Conservation (phyloP, 371 early-diverging fungal genomes). For the Coemansia sp. region DNA sequence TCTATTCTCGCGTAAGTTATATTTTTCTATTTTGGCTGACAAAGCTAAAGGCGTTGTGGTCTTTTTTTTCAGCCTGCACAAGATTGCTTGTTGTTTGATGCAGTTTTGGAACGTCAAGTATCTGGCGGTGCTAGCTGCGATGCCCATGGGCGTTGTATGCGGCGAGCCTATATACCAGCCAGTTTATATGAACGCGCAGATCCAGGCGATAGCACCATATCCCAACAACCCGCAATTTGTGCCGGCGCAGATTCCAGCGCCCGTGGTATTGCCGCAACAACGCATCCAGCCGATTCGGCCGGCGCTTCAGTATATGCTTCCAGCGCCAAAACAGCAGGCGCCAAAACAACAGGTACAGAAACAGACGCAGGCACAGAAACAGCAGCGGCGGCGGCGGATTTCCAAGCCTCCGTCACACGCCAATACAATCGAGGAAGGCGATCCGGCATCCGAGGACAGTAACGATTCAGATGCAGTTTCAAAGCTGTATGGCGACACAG, state of each 20-base stretch:
- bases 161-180: constrained; percentile 5
- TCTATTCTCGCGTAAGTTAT: background rate
- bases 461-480: constrained; percentile 2
- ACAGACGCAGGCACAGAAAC: background rate
- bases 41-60: background rate
- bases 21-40: background rate
- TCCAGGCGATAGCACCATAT: background rate
- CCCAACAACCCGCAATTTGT: background rate
- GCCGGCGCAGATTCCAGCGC: background rate
- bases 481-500: background rate
- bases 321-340: background rate
- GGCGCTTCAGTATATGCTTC: too few species aligned
- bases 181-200: background rate
- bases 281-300: too few species aligned
- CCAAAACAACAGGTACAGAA: background rate
- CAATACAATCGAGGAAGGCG: too few species aligned
- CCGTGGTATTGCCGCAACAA: background rate
- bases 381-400: background rate
- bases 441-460: background rate
- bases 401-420: background rate
- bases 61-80: background rate
- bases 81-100: constrained; percentile 1
- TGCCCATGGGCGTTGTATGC: background rate
- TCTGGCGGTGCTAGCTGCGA: constrained; percentile 7
- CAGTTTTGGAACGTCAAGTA: background rate